These are phyloP conservation scores for Austroboletus novae-zelandiae DNA, from an alignment of 1,284 basidiomycete genomes.

Conservation along the genomic window DNA sequence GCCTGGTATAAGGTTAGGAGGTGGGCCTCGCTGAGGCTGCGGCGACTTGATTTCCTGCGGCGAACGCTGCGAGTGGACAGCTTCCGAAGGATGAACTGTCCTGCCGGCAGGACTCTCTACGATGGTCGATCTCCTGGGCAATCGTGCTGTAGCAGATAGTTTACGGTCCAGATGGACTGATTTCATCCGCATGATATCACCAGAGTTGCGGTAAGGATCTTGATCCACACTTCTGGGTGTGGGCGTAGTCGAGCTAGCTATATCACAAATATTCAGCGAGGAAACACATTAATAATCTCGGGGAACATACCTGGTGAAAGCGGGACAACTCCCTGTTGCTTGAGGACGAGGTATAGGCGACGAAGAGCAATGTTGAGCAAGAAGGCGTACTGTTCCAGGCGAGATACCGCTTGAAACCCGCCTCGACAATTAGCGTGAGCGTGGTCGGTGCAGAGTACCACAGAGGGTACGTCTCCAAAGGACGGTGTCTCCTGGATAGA, in stretches of 20 bases:
- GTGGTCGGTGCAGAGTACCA: conserved; percentile 80
- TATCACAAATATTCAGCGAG: conserved; percentile 11
- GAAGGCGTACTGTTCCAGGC: conserved; percentile 98
- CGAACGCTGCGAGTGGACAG: conserved; percentile 39
- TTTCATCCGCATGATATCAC: conserved; percentile 94
- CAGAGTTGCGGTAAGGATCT: conserved; percentile 80
- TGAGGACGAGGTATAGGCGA: conserved; percentile 86
- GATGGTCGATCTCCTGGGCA: conserved; percentile 93
- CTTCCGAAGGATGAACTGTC: conserved; percentile 69
- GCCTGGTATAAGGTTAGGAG: conserved; percentile 33
- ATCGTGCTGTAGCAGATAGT: conserved; percentile 85
- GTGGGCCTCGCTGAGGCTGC: conserved; percentile 35
- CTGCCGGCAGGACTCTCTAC: conserved; percentile 94
- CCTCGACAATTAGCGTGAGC: conserved; percentile 59
- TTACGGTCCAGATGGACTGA: conserved; percentile 93
- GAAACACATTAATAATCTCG: neutral
- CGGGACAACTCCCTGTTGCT: conserved; percentile 89
- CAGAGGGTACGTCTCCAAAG: conserved; percentile 67
- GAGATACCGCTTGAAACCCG: conserved; percentile 90
- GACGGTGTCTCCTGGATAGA: conserved; percentile 61
- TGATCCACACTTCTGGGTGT: conserved; percentile 40
- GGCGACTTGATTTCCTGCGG: conserved; percentile 33
- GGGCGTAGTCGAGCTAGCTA: conserved; percentile 38
- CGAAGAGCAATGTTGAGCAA: conserved; percentile 93
- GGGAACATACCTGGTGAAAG: conserved; percentile 63